These are phyloP conservation scores for Malus sieversii DNA, from an alignment of 306 rosid species.

Conservation along the genomic window DNA sequence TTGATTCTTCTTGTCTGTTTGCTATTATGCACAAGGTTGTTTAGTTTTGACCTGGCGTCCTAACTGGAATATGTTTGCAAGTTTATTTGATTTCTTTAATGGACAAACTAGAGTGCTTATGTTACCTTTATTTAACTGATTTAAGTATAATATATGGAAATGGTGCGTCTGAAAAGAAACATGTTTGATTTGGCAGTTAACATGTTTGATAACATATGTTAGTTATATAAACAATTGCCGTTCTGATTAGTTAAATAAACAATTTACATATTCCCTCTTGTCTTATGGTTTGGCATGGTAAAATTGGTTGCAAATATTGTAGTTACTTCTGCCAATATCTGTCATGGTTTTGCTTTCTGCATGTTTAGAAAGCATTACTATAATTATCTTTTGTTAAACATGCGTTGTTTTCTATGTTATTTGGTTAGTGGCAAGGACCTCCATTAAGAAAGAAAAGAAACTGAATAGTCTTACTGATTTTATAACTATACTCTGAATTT, in stretches of 20 bases:
- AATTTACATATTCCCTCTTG: neutral
- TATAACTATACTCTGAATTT: neutral
- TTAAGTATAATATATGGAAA: neutral
- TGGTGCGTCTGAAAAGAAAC: neutral
- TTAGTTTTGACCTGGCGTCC: neutral
- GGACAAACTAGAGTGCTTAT: neutral
- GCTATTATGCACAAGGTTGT: neutral
- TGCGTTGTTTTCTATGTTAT: neutral
- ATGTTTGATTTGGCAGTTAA: neutral
- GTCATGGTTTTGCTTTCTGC: too few relatives aligned
- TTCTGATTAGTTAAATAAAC: neutral
- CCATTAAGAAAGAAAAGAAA: neutral
- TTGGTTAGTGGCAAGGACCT: neutral
- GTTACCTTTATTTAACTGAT: neutral
- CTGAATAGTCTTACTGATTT: neutral
- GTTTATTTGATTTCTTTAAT: neutral
- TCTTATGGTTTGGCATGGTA: neutral
- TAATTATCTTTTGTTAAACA: neutral
- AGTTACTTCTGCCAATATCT: neutral
- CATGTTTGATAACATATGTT: neutral
- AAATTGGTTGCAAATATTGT: neutral
- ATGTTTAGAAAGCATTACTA: too few relatives aligned
- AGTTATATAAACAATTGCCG: neutral
- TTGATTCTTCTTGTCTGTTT: neutral
- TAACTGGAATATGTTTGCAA: neutral